Base-by-base conservation (phyloP, 345 rosid genomes). In the Eutrema japonicum region DNA sequence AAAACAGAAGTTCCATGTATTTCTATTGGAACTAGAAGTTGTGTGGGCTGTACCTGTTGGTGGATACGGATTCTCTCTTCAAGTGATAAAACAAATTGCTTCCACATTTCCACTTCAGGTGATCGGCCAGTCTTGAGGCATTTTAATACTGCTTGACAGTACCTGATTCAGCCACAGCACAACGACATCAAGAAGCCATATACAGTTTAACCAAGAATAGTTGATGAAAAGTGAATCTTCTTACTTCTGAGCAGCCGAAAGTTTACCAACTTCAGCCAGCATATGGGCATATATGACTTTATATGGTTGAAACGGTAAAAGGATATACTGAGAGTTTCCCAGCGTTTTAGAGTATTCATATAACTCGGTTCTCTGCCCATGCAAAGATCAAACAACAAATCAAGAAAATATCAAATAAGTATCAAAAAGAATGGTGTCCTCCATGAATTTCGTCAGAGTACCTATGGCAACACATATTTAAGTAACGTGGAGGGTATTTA, bases 211-310 rank as follows among this genome's bases (percentile, higher is more conserved):
- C 16, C 16, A 38, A 35, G 60, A 54, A 13, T 27, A 69, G 12
- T 10, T 61, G 38, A 29, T 64, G 54, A 52, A 49, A 76, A 64
- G 41, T 56, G 36, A 64, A 48, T 56, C 9, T 66, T 13, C 97
- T 87, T 89, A 95, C 99, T 89, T 95, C 51, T 85, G 76, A 66
- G 99, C 92, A 71, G 87, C 90, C 10, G 97, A 84, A 76, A 92
- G 80, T 82, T 81, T 95, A 68, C 99, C 99, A 51, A 92, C 90
- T 88, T 95, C 99, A 68, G 96, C 96, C 70, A 95, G 85, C 99
- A 95, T 92, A 83, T 86, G 72, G 9, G 99, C 99, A 83, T 95
- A 95, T 43, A 92, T 62, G 72, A 95, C 78, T 82, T 95, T 95
- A 70, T 95, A 95, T 10, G 98, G 97, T 80, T 92, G 99, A 89